Evolutionary conservation across 768 basidiomycete genomes (phyloP), one percentile per base, ranked within the genome.

Genomic region (Leccinum fibrillosum): DNA sequence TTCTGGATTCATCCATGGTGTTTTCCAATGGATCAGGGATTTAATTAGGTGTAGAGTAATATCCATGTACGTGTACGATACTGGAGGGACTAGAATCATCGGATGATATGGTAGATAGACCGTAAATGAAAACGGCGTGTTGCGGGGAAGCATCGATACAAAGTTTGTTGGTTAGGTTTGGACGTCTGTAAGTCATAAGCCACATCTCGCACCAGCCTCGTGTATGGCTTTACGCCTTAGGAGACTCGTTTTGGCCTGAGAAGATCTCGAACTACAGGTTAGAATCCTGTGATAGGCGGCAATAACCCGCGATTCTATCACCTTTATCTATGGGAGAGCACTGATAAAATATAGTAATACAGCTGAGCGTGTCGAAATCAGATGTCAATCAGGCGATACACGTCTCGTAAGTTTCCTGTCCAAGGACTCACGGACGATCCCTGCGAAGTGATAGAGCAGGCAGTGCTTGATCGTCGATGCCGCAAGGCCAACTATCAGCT

Each of bases 41-140:
- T 53, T 35, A 11, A 42, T 53, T 39, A 48, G 65, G 58, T 56
- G 62, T 57, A 53, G 65, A 39, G 48, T 34, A 56, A 51, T 62
- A 53, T 48, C 56, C 49, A 3, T 45, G 56, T 54, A 56, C 32
- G 65, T 67, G 62, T 58, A 67, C 30, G 37, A 6, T 42, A 56
- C 32, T 42, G 64, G 49, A 56, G 32, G n/a, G 26, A 37, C 48
- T 37, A 57, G 54, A 62, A 54, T 44, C 9, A 30, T 54, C 34
- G 37, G 49, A 58, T 51, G 56, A 53, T 42, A 42, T 49, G 57
- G 58, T 17, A 35, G 39, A 49, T 48, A 34, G 52, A 42, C 55
- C 42, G 56, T 59, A 67, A 69, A 69, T 69, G 67, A 69, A 69
- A 60, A 15, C 28, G 5, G 54, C 68, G 23, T 69, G 68, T 61